Evolutionary conservation across 768 basidiomycete species (phyloP).

Genomic region (Mycena pura): DNA sequence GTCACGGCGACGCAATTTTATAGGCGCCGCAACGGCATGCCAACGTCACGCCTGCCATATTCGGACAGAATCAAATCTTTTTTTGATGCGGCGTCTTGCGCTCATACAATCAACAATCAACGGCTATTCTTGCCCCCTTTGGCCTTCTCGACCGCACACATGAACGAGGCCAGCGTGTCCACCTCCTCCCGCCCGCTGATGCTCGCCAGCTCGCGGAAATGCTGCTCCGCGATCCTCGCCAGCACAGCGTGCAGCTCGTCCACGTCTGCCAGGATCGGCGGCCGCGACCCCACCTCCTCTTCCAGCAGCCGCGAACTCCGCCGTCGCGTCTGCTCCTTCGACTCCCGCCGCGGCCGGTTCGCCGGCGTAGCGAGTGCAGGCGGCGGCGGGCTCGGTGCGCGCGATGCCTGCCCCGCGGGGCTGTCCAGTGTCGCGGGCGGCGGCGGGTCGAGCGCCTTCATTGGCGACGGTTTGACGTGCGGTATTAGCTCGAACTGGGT

Average conservation of each 20-base stretch:
- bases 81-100: no score
- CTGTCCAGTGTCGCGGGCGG: constrained; percentile 67
- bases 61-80: no score
- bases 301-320: constrained; percentile 78
- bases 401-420: constrained; percentile 50
- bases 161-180: constrained; percentile 82
- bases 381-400: constrained; percentile 56
- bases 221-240: constrained; percentile 73
- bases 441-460: constrained; percentile 71
- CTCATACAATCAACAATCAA: no score
- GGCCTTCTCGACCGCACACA: constrained; percentile 74
- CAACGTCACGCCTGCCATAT: no score
- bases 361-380: constrained; percentile 70
- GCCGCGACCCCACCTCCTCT: constrained; percentile 60
- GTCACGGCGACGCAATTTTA: no score
- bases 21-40: no score
- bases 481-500: constrained; percentile 77
- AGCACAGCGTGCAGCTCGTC: constrained; percentile 71
- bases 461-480: constrained; percentile 71
- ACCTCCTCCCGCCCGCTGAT: constrained; percentile 70
- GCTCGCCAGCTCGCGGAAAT: constrained; percentile 67
- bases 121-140: constrained; percentile 42
- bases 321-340: constrained; percentile 60
- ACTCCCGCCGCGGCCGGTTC: constrained; percentile 75
- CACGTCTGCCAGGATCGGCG: constrained; percentile 74